These are phyloP conservation scores for Porogramme epimiltina DNA, from an alignment of 1,284 basidiomycete species.

Conservation along the genomic window DNA sequence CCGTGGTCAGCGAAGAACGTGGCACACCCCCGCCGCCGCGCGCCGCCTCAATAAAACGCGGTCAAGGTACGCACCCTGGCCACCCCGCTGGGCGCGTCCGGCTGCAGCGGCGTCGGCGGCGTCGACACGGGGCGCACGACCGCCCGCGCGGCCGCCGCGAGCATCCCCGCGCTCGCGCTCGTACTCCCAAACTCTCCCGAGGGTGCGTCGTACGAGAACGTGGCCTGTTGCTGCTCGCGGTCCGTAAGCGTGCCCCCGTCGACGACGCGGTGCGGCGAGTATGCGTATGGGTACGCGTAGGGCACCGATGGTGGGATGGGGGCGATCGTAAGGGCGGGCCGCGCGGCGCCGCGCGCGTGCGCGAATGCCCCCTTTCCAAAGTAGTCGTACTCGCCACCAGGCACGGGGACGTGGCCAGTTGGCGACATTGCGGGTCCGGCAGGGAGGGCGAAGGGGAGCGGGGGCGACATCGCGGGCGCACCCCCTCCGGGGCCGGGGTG, in stretches of 20 bases:
- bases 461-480: constrained; percentile 9
- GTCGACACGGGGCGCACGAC: constrained; percentile 25
- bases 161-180: background rate
- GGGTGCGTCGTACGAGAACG: background rate
- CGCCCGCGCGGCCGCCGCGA: constrained; percentile 5
- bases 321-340: constrained; percentile 4
- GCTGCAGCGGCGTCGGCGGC: constrained; percentile 18
- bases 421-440: background rate
- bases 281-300: constrained; percentile 3
- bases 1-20: background rate
- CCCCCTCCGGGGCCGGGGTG: no score
- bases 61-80: constrained; percentile 13
- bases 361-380: background rate
- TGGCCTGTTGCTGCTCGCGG: background rate
- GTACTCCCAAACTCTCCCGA: background rate
- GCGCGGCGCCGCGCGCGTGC: background rate
- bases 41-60: no score
- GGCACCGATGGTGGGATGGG: background rate
- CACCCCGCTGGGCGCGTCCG: constrained; percentile 4
- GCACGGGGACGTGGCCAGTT: background rate
- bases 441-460: constrained; percentile 13
- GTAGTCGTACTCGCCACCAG: background rate
- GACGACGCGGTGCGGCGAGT: constrained; percentile 19
- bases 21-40: background rate
- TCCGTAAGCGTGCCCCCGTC: constrained; percentile 20